These are phyloP conservation scores for Aspergillus ostianus DNA, from an alignment of 495 filamentous ascomycete genomes.

Conservation along the genomic window DNA sequence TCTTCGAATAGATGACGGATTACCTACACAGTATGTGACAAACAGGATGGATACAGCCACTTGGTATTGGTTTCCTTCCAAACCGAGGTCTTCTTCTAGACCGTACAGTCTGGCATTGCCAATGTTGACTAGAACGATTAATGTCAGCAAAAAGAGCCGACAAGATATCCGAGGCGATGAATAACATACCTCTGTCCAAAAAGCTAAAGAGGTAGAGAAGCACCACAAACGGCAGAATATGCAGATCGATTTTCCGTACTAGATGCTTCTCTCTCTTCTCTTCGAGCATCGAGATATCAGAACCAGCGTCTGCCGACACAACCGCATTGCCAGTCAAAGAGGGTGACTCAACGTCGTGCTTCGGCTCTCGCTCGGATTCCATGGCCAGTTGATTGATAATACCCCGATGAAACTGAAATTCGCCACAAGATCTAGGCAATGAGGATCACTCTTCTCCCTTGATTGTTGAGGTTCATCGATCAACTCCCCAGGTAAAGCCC, in stretches of 20 bases:
- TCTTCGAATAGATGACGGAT: background rate
- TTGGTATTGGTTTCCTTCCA: conserved; percentile 65
- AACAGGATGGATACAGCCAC: conserved; percentile 70
- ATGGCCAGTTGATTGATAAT: conserved; percentile 5
- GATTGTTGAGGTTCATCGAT: background rate
- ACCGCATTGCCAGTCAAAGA: background rate
- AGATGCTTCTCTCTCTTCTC: conserved; percentile 43
- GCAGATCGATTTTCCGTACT: conserved; percentile 55
- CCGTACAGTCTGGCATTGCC: conserved; percentile 71
- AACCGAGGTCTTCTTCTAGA: conserved; percentile 63
- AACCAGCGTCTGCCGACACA: conserved; percentile 9
- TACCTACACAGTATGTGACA: conserved; percentile 60
- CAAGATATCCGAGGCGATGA: conserved; percentile 17
- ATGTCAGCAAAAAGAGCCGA: conserved; percentile 3
- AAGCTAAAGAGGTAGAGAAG: conserved; percentile 64
- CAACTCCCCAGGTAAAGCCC: background rate
- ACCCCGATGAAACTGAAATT: background rate
- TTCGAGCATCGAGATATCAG: conserved; percentile 32
- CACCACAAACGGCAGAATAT: conserved; percentile 61
- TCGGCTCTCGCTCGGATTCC: conserved; percentile 8
- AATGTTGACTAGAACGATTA: conserved; percentile 64
- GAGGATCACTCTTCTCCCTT: background rate
- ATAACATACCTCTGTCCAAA: conserved; percentile 54
- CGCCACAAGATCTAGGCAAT: background rate
- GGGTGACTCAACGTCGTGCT: conserved; percentile 18